Base-by-base conservation (phyloP, 192 early-diverging fungal species). In the Polychytrium aggregatum region DNA sequence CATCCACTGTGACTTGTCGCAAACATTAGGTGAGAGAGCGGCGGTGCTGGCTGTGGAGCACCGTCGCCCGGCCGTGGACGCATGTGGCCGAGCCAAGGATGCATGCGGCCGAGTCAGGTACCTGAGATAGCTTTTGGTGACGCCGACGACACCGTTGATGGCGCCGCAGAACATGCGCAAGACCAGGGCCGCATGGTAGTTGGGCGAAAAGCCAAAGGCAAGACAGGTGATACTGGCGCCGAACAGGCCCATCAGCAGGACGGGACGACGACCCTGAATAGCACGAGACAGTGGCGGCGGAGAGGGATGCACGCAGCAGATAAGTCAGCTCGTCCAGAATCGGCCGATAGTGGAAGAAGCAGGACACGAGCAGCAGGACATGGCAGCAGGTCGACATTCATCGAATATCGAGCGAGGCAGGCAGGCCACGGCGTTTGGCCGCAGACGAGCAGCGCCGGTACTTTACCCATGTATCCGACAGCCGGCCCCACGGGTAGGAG, bases 391-490 rank as follows among this genome's bases (percentile, higher is more conserved):
- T n/a, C n/a, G n/a, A n/a, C n/a, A n/a, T n/a, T n/a, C n/a, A n/a
- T n/a, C n/a, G n/a, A n/a, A n/a, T n/a, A n/a, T n/a, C n/a, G n/a
- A n/a, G n/a, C n/a, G n/a, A n/a, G n/a, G n/a, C n/a, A n/a, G n/a
- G n/a, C n/a, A n/a, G n/a, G n/a, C n/a, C n/a, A n/a, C n/a, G n/a
- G n/a, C n/a, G n/a, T n/a, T n/a, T n/a, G n/a, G n/a, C n/a, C n/a
- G n/a, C n/a, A n/a, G n/a, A n/a, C n/a, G n/a, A n/a, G n/a, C n/a
- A n/a, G n/a, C n/a, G n/a, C n/a, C n/a, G n/a, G n/a, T n/a, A n/a
- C n/a, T n/a, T n/a, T n/a, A n/a, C n/a, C n/a, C n/a, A 71, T 33
- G 74, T 66, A 52, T 88, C 86, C 2, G 81, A 82, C 26, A 84
- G 55, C 16, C 51, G 53, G 22, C 81, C 80, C 86, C 86, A 88